Base-by-base conservation (phyloP, 306 rosid species). In the Malus fusca region DNA sequence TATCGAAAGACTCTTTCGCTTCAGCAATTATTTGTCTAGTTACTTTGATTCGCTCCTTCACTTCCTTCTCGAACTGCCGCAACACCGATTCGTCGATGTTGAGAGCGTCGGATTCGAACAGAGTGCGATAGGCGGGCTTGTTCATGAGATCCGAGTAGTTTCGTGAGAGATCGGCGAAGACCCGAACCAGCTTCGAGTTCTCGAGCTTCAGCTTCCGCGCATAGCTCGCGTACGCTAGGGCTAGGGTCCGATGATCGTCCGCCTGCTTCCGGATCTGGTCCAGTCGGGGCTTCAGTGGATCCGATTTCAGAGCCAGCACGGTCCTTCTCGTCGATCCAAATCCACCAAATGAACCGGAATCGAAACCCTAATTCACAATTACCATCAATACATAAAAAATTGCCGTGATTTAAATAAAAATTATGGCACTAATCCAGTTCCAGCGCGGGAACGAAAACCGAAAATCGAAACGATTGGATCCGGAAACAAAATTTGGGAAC, bases 201-300 rank as follows among this genome's bases (percentile, higher is more conserved):
- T 93, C 98, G 19, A 93, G 92, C 90, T 93, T 93, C 46, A 93
- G 92, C 87, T 90, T 93, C 56, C 98, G 83, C 1, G 96, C 98
- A 51, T 91, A 93, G 64, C 90, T 87, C 8, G 96, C 92, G 23
- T 93, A 93, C 8, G 91, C 84, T 30, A 89, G 80, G 60, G 96
- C 96, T 80, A 93, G 69, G 17, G 87, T 81, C 19, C 88, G 90
- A 75, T 93, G 98, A 80, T 93, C 98, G 35, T 93, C 97, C 4
- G 97, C 92, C 78, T 91, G 98, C 88, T 93, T 93, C 14, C 96
- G 90, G 88, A 93, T 89, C 92, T 93, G 98, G 72, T 88, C 97
- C 75, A 93, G 56, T 0, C 97, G 90, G 46, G 98, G 96, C 88
- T 93, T 93, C 31, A 93, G 87, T 35, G 97, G 98, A 76, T 93